Conservation (phyloP, 2,329 filamentous ascomycete genomes). For the Diplodia scrobiculata region DNA sequence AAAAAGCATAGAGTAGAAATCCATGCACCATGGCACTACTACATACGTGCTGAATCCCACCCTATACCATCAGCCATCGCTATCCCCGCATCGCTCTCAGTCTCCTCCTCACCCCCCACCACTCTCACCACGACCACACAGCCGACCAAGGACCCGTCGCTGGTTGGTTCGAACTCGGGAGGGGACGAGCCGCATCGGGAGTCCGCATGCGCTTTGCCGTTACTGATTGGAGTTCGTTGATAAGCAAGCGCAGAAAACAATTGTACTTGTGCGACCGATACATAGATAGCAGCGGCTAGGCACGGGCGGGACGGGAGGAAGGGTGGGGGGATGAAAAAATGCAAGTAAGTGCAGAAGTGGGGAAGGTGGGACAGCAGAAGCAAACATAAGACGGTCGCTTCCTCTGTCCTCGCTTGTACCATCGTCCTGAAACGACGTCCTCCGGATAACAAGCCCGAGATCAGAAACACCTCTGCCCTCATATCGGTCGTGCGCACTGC, state of each 20-base stretch:
- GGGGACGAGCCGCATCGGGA: neutral
- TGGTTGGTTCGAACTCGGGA: neutral
- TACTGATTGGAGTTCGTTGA: neutral
- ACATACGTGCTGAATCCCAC: neutral
- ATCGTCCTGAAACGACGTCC: neutral
- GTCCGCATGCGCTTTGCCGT: neutral
- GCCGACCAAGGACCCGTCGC: neutral
- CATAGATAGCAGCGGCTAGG: neutral
- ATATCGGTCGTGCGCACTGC: neutral
- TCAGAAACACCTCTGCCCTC: neutral
- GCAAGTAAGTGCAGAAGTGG: neutral
- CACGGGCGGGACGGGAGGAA: neutral
- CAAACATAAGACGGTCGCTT: neutral
- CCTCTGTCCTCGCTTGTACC: neutral
- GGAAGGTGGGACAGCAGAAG: neutral
- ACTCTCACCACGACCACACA: neutral
- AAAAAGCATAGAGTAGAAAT: too few relatives aligned
- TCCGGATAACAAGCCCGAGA: neutral
- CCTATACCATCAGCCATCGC: neutral
- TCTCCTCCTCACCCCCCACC: too few relatives aligned
- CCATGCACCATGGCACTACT: neutral
- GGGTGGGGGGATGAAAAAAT: neutral
- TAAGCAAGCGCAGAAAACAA: neutral
- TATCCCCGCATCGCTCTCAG: neutral
- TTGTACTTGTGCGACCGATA: neutral